These are phyloP conservation scores for Kwoniella shandongensis DNA, from an alignment of 768 basidiomycete species.

Conservation along the genomic window DNA sequence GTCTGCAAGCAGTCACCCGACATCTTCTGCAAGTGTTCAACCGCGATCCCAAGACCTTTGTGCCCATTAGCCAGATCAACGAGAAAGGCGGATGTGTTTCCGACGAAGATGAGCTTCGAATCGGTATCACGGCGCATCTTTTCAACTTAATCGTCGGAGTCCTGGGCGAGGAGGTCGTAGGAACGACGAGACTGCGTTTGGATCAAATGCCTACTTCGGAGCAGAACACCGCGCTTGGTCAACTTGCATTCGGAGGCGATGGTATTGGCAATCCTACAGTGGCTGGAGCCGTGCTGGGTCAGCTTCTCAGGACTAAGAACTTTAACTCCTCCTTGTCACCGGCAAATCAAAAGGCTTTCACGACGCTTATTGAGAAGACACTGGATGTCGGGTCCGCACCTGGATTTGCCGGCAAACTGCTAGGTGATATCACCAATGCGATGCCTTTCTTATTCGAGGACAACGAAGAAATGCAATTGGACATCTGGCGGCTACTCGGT, in stretches of 20 bases:
- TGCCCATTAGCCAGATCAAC: slow-evolving; percentile 28
- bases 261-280: slow-evolving; percentile 20
- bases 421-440: slow-evolving; percentile 45
- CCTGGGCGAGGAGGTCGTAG: slow-evolving; percentile 23
- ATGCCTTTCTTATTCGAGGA: slow-evolving; percentile 39
- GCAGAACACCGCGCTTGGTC: background rate
- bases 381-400: slow-evolving; percentile 26
- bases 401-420: slow-evolving; percentile 28
- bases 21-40: slow-evolving; percentile 33
- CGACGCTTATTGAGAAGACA: slow-evolving; percentile 4
- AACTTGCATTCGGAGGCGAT: slow-evolving; percentile 27
- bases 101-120: slow-evolving; percentile 14
- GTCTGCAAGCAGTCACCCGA: slow-evolving; percentile 27
- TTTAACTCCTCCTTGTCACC: slow-evolving; percentile 6
- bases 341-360: slow-evolving; percentile 2
- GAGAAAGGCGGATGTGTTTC: slow-evolving; percentile 8
- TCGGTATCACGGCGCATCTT: slow-evolving; percentile 12
- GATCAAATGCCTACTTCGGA: slow-evolving; percentile 4
- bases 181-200: slow-evolving; percentile 5
- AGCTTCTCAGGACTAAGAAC: slow-evolving; percentile 22
- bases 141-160: slow-evolving; percentile 10
- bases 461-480: slow-evolving; percentile 33
- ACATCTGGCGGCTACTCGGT: slow-evolving; percentile 41
- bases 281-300: slow-evolving; percentile 31
- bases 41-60: slow-evolving; percentile 32